Base-by-base conservation (phyloP, 768 basidiomycete genomes). In the Tricholoma saponaceum region DNA sequence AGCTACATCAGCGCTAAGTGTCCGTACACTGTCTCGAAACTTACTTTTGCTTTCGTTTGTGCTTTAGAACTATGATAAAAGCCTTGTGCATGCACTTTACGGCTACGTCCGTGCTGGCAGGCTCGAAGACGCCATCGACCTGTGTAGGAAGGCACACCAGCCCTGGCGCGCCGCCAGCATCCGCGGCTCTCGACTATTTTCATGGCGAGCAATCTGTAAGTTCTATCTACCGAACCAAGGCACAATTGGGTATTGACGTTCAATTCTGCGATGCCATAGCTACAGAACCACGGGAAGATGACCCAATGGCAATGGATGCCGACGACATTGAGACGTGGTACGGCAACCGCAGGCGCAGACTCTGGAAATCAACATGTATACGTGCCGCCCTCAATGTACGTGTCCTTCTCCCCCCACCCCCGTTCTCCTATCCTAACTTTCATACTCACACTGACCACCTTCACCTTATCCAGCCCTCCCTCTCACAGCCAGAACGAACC, bases 141-240 rank as follows among this genome's bases (percentile, higher is more conserved):
- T 93, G n/a, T 95, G 92, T 67, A 76, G 86, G 61, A 84, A 83
- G 64, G 89, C 89, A 0, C 87, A 93, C 60, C 91, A 95, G 61
- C 89, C 92, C 0, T 98, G 95, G 96, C 80, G 94, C 22, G 92
- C 93, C 2, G 93, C 95, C 1, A 90, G 86, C 55, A 83, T 98
- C 43, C 85, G 90, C 5, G 96, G 96, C 1, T 88, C 90, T 1
- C 70, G 84, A 26, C 69, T 93, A 18, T 95, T 92, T 65, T 77
- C 80, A 30, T 95, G 92, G 88, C 76, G 77, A 46, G 81, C 83
- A 0, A 79, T 95, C 3, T 82, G 89, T 90, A 62, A 50, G 83
- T 73, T 10, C 28, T 22, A 51, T n/a, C 39, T n/a, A 41, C n/a
- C 39, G 9, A 41, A 41, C 16, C 16, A 9, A n/a, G 4, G 16